These are phyloP conservation scores for Dendrostoma leiphaemia DNA, from an alignment of 2,329 filamentous ascomycete species.

Conservation along the genomic window DNA sequence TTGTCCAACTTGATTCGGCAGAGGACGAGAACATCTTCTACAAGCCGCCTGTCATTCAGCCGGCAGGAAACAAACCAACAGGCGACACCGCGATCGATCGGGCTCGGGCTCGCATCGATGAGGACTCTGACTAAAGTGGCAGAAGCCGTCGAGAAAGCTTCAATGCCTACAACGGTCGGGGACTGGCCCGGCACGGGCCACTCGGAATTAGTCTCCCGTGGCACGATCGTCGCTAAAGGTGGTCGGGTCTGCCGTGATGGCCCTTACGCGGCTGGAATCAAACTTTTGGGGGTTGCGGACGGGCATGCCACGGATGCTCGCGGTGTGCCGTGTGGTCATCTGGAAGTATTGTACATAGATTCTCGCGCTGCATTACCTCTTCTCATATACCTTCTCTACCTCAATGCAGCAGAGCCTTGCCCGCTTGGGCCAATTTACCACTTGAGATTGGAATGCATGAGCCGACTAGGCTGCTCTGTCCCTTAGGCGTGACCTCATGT, in stretches of 20 bases:
- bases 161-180: slow-evolving; percentile 26
- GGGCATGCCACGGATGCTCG: background rate
- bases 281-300: background rate
- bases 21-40: slow-evolving; percentile 75
- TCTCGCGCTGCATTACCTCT: slow-evolving; percentile 37
- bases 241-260: background rate
- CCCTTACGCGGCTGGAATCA: background rate
- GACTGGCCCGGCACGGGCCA: slow-evolving; percentile 11
- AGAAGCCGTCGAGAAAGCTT: slow-evolving; percentile 14
- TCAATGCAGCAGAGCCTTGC: slow-evolving; percentile 24
- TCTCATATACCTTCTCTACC: slow-evolving; percentile 43
- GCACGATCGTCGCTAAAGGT: slow-evolving; percentile 8
- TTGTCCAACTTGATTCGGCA: slow-evolving; percentile 92
- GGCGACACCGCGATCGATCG: slow-evolving; percentile 61
- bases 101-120: slow-evolving; percentile 56
- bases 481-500: background rate
- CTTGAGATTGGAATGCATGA: background rate
- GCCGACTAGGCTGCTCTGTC: background rate
- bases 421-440: background rate
- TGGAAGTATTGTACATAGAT: slow-evolving; percentile 19
- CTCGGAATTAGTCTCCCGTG: slow-evolving; percentile 28
- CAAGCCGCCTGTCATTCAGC: slow-evolving; percentile 57
- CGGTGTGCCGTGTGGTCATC: slow-evolving; percentile 11
- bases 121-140: slow-evolving; percentile 54
- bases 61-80: slow-evolving; percentile 39